Evolutionary conservation across 202 grass and related monocot species (phyloP), one percentile per base, ranked within the genome.

Genomic region (Setaria italica): DNA sequence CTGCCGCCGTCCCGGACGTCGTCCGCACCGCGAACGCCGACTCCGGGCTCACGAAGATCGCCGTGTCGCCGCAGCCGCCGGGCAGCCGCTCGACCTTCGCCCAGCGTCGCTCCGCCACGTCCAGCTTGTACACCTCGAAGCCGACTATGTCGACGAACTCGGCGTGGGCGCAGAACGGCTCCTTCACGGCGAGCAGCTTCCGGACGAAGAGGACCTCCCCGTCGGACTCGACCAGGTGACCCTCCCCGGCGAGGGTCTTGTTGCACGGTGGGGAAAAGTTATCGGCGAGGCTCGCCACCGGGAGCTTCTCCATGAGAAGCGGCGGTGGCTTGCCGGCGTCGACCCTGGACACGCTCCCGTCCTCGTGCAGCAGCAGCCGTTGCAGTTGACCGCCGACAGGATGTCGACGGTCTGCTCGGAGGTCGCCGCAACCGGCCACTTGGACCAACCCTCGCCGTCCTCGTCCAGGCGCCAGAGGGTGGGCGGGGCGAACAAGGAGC

Each of bases 121-220:
- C 82, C 0, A 77, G 72, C 48, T n/a, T 4, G 72, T 67, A 67
- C 72, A 84, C 72, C 82, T 77, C 34, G 48, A 76, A 67, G 8
- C 72, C 59, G 0, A 7, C 11, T 2, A 83, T 2, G n/a, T 1
- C 20, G 12, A 5, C 56, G 20, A 59, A 25, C 56, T 59, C 56
- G 2, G 50, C 35, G 34, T 75, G 50, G 2, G 2, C 9, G 72
- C 49, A 55, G 32, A 74, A 39, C 32, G 32, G 17, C 5, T 15
- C 32, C 32, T 2, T 54, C 19, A 5, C n/a, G 1, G 11, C 13
- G 8, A 76, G 0, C 12, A 84, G 58, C 15, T 35, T 72, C 9
- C 71, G 33, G 13, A 84, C 71, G 59, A 84, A 76, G 33, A 84
- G 33, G 9, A 84, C 71, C 46, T 75, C 57, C 2, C 82, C 82